Conservation (phyloP, 352 stramenopile genomes). For the Pelagophyceae sp. region DNA sequence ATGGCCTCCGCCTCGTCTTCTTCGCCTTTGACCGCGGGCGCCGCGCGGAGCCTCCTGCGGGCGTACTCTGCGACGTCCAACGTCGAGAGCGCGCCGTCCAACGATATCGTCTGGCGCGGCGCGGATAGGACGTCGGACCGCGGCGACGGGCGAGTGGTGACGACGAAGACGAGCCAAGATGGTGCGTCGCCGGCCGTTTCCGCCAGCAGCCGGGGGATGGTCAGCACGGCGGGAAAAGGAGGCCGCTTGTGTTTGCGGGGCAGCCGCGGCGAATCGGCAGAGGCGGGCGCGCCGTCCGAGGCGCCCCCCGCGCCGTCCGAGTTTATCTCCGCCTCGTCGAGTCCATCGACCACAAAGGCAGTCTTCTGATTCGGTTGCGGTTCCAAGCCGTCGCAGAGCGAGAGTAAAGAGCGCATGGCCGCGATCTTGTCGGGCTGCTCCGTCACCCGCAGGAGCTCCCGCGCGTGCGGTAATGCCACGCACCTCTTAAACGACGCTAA, state of each 20-base stretch:
- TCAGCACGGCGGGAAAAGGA: background rate
- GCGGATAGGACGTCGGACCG: background rate
- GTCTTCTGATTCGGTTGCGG: background rate
- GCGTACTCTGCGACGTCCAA: background rate
- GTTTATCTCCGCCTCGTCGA: background rate
- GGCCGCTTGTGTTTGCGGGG: too few relatives aligned
- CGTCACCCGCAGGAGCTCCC: background rate
- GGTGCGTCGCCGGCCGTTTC: background rate
- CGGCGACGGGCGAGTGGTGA: background rate
- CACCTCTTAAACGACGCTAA: background rate
- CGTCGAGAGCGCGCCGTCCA: background rate
- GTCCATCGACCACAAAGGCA: background rate
- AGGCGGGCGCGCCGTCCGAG: background rate
- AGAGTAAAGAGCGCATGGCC: background rate
- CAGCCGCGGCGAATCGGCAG: too few relatives aligned
- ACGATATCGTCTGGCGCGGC: background rate
- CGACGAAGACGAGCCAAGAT: background rate
- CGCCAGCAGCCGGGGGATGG: background rate
- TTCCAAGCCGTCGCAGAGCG: background rate
- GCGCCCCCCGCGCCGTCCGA: background rate
- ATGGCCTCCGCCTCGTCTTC: background rate
- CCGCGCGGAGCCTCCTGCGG: background rate
- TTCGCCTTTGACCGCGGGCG: background rate
- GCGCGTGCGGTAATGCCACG: background rate
- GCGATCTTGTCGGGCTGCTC: constrained; percentile 2